These are phyloP conservation scores for Pseudogymnoascus sp. DNA, from an alignment of 2,329 filamentous ascomycete species.

Conservation along the genomic window DNA sequence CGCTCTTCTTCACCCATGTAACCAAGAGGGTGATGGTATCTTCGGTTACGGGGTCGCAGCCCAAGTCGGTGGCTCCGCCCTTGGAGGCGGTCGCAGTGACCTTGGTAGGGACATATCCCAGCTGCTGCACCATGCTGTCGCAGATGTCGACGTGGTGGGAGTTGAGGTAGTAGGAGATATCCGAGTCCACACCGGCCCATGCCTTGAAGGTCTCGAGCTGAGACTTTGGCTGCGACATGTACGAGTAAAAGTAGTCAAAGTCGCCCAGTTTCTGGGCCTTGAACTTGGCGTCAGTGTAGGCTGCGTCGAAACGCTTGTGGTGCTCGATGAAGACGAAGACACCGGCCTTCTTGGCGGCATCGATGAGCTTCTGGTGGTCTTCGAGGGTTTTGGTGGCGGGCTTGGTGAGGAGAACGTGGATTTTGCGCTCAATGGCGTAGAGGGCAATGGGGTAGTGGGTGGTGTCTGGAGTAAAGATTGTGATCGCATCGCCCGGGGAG, in stretches of 20 bases:
- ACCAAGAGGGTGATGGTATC: conserved; percentile 89
- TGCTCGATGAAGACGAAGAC: conserved; percentile 94
- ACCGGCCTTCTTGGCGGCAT: conserved; percentile 61
- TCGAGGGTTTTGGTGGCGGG: conserved; percentile 78
- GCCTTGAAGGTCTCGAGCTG: conserved; percentile 92
- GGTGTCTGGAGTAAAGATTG: conserved; percentile 90
- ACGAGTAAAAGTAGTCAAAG: conserved; percentile 98
- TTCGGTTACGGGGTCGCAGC: conserved; percentile 74
- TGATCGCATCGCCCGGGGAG: conserved; percentile 76
- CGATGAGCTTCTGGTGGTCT: conserved; percentile 70
- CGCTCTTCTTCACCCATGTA: conserved; percentile 70
- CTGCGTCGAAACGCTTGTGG: conserved; percentile 92
- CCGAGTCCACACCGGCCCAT: conserved; percentile 84
- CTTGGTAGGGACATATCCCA: conserved; percentile 65
- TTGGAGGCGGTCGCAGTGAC: conserved; percentile 72
- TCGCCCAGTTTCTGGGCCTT: conserved; percentile 71
- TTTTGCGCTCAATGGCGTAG: conserved; percentile 79
- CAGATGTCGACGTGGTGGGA: conserved; percentile 89
- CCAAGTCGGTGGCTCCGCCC: conserved; percentile 69
- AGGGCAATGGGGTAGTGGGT: conserved; percentile 89
- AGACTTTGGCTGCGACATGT: conserved; percentile 89
- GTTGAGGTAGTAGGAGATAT: conserved; percentile 96
- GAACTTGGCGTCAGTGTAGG: conserved; percentile 79
- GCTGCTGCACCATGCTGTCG: conserved; percentile 75
- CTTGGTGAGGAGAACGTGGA: conserved; percentile 92